Base-by-base conservation (phyloP, 371 early-diverging fungal species). In the Circinella minor region DNA sequence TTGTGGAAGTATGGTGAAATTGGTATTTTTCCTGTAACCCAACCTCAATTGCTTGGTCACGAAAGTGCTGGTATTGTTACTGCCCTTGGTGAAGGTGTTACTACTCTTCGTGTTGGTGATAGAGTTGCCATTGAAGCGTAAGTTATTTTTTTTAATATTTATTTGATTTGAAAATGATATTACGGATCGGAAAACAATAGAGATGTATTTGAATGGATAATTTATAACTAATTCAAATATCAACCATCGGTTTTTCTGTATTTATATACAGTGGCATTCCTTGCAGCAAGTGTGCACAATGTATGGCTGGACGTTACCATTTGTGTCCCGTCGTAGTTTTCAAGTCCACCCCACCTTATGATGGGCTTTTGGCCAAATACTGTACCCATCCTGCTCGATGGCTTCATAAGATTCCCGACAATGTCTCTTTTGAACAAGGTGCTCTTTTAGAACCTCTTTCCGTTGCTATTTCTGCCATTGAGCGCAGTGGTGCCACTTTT, bases 361-460 rank as follows among this genome's bases (percentile, higher is more conserved):
- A 83, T 55, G 83, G 83, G 51, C 71, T 76, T 11, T 66, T 83
- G 4, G 80, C 83, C 20, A 79, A 76, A 65, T 83, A 83, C 46
- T 76, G 79, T 36, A 81, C 79, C 39, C 83, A 83, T 65, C 83
- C 83, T 63, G 77, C 74, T n/a, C 77, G 81, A 27, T 82, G 82
- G 82, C 63, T 82, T 11, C 74, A 82, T 71, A 82, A 77, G 72
- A 65, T 82, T 18, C 82, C 82, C 55, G 82, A 75, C n/a, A 74
- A 39, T 39, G 68, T 82, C 15, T 74, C 70, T 17, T 78, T 74
- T 37, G 83, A 78, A 43, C 77, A 82, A 64, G 83, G 83, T 55
- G 83, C 83, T n/a, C 68, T 82, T n/a, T 61, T 82, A 47, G 83
- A 82, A 59, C 83, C 83, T 17, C 69, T 82, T 36, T 80, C 83